Conservation (phyloP, 495 filamentous ascomycete genomes). For the Neurospora sp. region DNA sequence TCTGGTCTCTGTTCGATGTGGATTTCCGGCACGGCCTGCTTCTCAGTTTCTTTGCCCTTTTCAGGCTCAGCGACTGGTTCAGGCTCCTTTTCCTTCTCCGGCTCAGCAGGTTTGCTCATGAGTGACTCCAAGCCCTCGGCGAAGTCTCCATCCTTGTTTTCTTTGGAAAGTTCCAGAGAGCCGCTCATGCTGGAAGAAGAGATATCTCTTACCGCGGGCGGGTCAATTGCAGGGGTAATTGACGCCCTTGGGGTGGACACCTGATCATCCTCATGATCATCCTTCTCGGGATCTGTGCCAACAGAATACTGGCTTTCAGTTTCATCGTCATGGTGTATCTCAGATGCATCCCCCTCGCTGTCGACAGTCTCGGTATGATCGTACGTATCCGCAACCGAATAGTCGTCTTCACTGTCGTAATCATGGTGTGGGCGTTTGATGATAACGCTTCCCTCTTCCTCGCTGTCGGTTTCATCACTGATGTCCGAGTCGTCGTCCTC, state of each 20-base stretch:
- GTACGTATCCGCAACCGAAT: slow-evolving; percentile 59
- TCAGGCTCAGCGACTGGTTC: slow-evolving; percentile 20
- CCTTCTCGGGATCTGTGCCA: slow-evolving; percentile 1
- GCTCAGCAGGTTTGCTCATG: slow-evolving; percentile 28
- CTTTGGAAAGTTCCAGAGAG: slow-evolving; percentile 4
- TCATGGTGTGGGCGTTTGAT: slow-evolving; percentile 57
- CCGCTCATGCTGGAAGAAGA: slow-evolving; percentile 5
- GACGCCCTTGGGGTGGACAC: slow-evolving; percentile 38
- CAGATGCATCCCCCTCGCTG: slow-evolving; percentile 32
- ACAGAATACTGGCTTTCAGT: slow-evolving; percentile 20
- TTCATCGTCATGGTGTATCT: slow-evolving; percentile 13
- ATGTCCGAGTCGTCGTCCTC: slow-evolving; percentile 36
- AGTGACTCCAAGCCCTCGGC: slow-evolving; percentile 32
- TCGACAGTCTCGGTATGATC: slow-evolving; percentile 27
- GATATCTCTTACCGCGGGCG: background rate
- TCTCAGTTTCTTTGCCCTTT: slow-evolving; percentile 36
- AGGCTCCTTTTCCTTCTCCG: slow-evolving; percentile 8
- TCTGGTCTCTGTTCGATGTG: background rate
- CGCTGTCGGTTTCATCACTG: slow-evolving; percentile 42
- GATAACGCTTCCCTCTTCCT: slow-evolving; percentile 46
- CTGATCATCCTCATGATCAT: slow-evolving; percentile 13
- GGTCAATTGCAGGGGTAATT: slow-evolving; percentile 17
- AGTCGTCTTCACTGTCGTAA: slow-evolving; percentile 53
- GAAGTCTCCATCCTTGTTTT: slow-evolving; percentile 24
- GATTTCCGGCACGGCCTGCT: slow-evolving; percentile 15